Evolutionary conservation across 116 monocot species (phyloP).

Genomic region (Cymodocea nodosa): DNA sequence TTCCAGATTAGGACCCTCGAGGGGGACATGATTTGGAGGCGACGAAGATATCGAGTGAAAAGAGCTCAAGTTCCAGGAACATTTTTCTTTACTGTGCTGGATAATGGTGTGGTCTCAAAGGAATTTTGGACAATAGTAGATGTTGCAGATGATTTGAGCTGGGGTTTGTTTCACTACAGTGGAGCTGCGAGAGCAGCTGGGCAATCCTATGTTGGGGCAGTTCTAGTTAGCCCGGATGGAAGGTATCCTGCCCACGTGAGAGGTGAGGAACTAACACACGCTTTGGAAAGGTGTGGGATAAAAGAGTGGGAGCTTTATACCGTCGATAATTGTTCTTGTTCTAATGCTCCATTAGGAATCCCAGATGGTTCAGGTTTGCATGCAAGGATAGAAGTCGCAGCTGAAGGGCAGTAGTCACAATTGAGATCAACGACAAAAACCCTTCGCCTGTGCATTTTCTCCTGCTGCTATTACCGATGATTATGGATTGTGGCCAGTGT

Average conservation of each 20-base stretch:
- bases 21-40: slow-evolving; percentile 54
- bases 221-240: slow-evolving; percentile 86
- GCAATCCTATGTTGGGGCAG: slow-evolving; percentile 67
- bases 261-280: slow-evolving; percentile 27
- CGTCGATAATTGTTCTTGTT: slow-evolving; percentile 63
- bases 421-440: too few relatives aligned
- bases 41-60: slow-evolving; percentile 54
- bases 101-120: slow-evolving; percentile 80
- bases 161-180: slow-evolving; percentile 86
- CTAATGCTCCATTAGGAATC: slow-evolving; percentile 42
- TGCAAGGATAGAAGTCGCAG: slow-evolving; percentile 14
- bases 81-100: slow-evolving; percentile 64
- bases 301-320: slow-evolving; percentile 75
- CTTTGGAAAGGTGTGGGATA: slow-evolving; percentile 64
- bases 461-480: too few relatives aligned
- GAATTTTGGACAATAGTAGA: slow-evolving; percentile 91
- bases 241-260: slow-evolving; percentile 31
- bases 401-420: too few relatives aligned
- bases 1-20: slow-evolving; percentile 73
- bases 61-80: slow-evolving; percentile 64
- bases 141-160: slow-evolving; percentile 64
- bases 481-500: too few relatives aligned
- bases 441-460: too few relatives aligned
- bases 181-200: slow-evolving; percentile 77
- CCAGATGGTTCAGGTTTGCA: slow-evolving; percentile 71